Evolutionary conservation across 2,329 filamentous ascomycete species (phyloP).

Genomic region (Aspergillus neoniger): DNA sequence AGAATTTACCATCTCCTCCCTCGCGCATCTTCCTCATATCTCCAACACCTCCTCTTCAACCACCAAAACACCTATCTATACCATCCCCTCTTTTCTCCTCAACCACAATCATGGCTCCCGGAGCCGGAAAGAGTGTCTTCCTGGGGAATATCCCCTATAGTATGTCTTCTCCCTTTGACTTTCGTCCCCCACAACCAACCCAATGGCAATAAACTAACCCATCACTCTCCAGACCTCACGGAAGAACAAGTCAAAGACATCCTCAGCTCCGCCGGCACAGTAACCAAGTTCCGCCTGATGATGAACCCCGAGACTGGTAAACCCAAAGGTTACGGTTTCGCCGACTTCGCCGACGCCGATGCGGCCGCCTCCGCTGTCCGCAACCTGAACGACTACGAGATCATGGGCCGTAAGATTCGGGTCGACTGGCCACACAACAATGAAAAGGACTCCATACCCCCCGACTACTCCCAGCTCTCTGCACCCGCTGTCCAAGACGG

Average conservation of each 20-base stretch:
- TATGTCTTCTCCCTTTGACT: slow-evolving; percentile 58
- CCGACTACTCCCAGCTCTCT: slow-evolving; percentile 43
- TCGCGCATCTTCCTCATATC: neutral
- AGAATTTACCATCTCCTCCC: neutral
- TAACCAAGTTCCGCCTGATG: slow-evolving; percentile 88
- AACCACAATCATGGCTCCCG: slow-evolving; percentile 43
- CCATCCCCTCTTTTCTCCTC: neutral
- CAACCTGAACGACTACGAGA: slow-evolving; percentile 92
- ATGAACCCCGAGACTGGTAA: slow-evolving; percentile 94
- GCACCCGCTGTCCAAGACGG: neutral
- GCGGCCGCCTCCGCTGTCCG: slow-evolving; percentile 89
- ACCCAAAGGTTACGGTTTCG: slow-evolving; percentile 95
- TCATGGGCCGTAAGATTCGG: slow-evolving; percentile 89
- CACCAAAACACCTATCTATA: slow-evolving; percentile 1
- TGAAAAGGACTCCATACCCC: slow-evolving; percentile 65
- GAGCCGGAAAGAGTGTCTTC: slow-evolving; percentile 50
- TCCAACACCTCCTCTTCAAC: neutral
- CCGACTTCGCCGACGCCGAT: slow-evolving; percentile 92
- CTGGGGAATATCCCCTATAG: slow-evolving; percentile 66
- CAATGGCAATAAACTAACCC: neutral
- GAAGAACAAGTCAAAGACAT: slow-evolving; percentile 96
- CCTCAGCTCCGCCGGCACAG: slow-evolving; percentile 85
- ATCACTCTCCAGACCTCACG: slow-evolving; percentile 69
- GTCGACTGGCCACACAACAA: slow-evolving; percentile 97
- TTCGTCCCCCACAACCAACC: slow-evolving; percentile 19